Conservation (phyloP, 139 green algal genomes). For the Chlamydomonas sp. region DNA sequence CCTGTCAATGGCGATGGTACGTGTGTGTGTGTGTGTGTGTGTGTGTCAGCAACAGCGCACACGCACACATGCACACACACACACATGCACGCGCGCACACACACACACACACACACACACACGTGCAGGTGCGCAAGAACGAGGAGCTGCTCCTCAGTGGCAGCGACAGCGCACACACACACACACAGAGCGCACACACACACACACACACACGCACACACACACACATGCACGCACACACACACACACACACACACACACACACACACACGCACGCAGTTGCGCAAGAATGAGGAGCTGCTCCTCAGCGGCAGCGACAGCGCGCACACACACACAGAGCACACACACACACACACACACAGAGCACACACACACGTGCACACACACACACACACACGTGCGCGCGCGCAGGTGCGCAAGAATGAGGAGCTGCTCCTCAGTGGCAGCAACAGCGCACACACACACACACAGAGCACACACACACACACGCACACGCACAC, state of each 20-base stretch:
- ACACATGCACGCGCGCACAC: not conserved
- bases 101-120: not conserved
- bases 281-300: not conserved
- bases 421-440: not conserved
- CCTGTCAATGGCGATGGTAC: no score
- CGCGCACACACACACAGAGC: not conserved
- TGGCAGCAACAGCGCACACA: not conserved
- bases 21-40: no score
- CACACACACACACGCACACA: slow-evolving; percentile 4
- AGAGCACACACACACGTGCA: not conserved
- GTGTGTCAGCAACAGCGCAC: no score
- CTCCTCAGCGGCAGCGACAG: not conserved
- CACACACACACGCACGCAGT: not conserved
- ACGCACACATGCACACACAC: not conserved
- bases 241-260: slow-evolving; percentile 3
- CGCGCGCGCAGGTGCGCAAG: not conserved
- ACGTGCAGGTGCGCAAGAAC: no score
- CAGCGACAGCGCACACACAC: no score
- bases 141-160: no score
- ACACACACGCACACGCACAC: not conserved
- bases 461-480: not conserved
- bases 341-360: not conserved
- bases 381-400: not conserved
- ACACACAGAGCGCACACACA: not conserved
- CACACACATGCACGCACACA: not conserved